phyloP scores from a whole-genome alignment of 2,329 filamentous ascomycete genomes.

The Arthrinium puccinioides region DNA sequence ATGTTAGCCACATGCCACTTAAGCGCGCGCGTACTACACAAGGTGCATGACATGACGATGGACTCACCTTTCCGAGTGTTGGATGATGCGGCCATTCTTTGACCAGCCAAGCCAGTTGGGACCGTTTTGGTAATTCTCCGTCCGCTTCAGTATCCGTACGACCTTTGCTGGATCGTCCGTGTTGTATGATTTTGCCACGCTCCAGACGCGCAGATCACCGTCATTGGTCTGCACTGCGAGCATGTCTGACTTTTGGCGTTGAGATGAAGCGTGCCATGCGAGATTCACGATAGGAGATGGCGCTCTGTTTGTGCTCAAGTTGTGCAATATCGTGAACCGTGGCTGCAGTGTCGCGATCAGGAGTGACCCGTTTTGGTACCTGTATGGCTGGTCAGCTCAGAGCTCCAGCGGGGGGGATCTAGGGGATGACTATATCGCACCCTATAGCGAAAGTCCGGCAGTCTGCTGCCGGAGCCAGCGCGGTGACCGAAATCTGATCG shows the following conservation, averaged over 20 bases:
- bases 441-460: constrained; percentile 95
- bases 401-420: too few species aligned
- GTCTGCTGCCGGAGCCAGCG: constrained; percentile 80
- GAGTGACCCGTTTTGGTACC: constrained; percentile 92
- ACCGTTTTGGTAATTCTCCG: constrained; percentile 64
- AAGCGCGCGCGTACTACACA: constrained; percentile 38
- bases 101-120: constrained; percentile 98
- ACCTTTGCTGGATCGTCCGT: constrained; percentile 74
- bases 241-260: constrained; percentile 97
- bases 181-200: constrained; percentile 74
- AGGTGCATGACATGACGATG: background rate
- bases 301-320: constrained; percentile 72
- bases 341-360: constrained; percentile 85
- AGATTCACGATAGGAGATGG: constrained; percentile 84
- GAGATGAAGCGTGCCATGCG: constrained; percentile 93
- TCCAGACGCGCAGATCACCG: constrained; percentile 93
- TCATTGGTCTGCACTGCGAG: constrained; percentile 86
- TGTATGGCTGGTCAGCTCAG: constrained; percentile 27
- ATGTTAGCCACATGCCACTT: constrained; percentile 21
- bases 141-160: constrained; percentile 76
- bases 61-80: constrained; percentile 82
- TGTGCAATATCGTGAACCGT: constrained; percentile 89
- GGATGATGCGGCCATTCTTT: constrained; percentile 92
- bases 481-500: constrained; percentile 87
- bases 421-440: constrained; percentile 45